A percentile compares a stretch with the other conserved stretches of the same genome.
Conservation (phyloP, 1,284 basidiomycete species). For the Takashimella koratensis region DNA sequence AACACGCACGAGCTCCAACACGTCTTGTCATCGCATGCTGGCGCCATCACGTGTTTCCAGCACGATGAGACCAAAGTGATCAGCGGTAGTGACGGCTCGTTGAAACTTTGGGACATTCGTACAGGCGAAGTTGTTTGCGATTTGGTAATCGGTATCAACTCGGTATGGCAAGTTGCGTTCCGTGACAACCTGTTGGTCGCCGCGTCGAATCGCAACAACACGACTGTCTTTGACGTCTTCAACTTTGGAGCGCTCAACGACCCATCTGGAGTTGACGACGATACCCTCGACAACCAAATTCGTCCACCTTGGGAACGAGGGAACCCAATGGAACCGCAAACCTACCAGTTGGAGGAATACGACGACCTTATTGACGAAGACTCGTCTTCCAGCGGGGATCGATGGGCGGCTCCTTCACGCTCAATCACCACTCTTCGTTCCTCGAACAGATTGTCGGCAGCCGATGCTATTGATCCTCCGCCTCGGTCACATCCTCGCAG, state of each 20-base stretch:
- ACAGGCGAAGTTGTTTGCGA: conserved; percentile 80
- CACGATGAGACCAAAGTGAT: conserved; percentile 95
- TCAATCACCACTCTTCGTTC: background rate
- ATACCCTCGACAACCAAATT: conserved; percentile 30
- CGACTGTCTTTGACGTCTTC: conserved; percentile 55
- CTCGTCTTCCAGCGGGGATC: background rate
- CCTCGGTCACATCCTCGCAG: background rate
- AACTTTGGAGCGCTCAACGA: conserved; percentile 32
- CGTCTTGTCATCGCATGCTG: conserved; percentile 79
- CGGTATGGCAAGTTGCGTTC: conserved; percentile 94
- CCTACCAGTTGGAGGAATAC: conserved; percentile 19
- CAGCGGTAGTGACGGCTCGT: conserved; percentile 86
- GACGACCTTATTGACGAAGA: conserved; percentile 11
- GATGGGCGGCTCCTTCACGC: no score
- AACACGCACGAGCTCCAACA: conserved; percentile 72
- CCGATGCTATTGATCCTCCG: background rate
- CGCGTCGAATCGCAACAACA: conserved; percentile 74
- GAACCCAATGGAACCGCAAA: conserved; percentile 30
- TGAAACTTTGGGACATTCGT: conserved; percentile 93
- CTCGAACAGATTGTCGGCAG: background rate
- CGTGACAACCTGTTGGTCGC: conserved; percentile 88
- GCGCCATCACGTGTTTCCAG: conserved; percentile 95
- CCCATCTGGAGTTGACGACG: conserved; percentile 36
- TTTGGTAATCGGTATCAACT: conserved; percentile 78
- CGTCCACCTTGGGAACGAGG: conserved; percentile 37